A percentile compares a stretch with the other conserved stretches of the same genome.
These are phyloP conservation scores for Dioszegia aurantiaca DNA, from an alignment of 768 basidiomycete genomes.

Conservation along the genomic window DNA sequence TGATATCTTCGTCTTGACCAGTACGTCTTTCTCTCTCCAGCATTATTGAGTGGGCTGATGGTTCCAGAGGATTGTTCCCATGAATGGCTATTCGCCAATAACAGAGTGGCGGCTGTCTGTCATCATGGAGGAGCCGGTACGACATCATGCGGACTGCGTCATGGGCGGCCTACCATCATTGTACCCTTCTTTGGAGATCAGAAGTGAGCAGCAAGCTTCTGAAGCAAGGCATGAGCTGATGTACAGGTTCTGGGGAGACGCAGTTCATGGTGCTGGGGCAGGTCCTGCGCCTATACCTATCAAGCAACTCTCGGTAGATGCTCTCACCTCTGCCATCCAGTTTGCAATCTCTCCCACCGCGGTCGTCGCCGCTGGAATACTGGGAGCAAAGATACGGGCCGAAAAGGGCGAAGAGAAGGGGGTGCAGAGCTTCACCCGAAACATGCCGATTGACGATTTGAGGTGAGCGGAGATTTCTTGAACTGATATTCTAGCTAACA, in stretches of 20 bases:
- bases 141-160: conserved; percentile 61
- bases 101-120: conserved; percentile 59
- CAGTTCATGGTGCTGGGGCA: conserved; percentile 17
- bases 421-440: conserved; percentile 60
- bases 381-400: conserved; percentile 57
- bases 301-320: conserved; percentile 57
- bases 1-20: conserved; percentile 59
- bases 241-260: conserved; percentile 29
- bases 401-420: conserved; percentile 50
- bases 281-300: conserved; percentile 54
- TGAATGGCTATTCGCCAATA: conserved; percentile 63
- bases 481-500: too few relatives aligned
- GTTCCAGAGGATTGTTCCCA: conserved; percentile 58
- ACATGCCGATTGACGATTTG: conserved; percentile 52
- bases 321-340: conserved; percentile 58
- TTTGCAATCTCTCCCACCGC: conserved; percentile 56
- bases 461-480: conserved; percentile 5
- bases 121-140: conserved; percentile 66
- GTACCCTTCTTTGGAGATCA: conserved; percentile 63
- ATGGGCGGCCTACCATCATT: conserved; percentile 61
- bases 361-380: conserved; percentile 55
- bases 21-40: conserved; percentile 35
- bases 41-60: neutral
- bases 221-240: neutral
- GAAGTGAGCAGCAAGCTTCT: neutral